Conservation (phyloP, 179 eudicot genomes). For the Gypsophila paniculata region DNA sequence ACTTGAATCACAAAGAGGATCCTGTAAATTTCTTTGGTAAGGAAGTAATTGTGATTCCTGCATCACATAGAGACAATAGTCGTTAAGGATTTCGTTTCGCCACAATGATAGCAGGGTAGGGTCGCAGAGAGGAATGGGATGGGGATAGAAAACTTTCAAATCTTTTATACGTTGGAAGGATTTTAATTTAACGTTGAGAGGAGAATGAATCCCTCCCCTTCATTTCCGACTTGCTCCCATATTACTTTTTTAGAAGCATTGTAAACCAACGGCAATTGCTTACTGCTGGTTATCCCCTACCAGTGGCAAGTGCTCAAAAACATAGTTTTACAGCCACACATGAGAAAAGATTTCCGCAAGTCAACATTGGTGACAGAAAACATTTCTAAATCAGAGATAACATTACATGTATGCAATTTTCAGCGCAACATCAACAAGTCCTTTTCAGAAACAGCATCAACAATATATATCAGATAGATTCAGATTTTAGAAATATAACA, state of each 20-base stretch:
- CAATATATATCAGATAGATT: neutral
- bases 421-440: neutral
- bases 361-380: neutral
- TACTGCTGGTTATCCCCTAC: neutral
- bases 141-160: too few relatives aligned
- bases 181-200: too few relatives aligned
- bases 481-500: neutral
- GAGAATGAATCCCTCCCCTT: too few relatives aligned
- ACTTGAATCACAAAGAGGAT: constrained; percentile 90
- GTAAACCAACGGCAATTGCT: constrained; percentile 2
- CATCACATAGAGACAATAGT: constrained; percentile 24
- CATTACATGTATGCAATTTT: too few relatives aligned
- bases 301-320: neutral
- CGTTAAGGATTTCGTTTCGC: constrained; percentile 14
- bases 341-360: too few relatives aligned
- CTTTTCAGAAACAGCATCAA: constrained; percentile 6
- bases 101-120: too few relatives aligned
- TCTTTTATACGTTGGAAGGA: too few relatives aligned
- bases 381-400: neutral
- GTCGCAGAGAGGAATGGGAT: too few relatives aligned
- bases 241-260: neutral
- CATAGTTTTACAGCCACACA: too few relatives aligned
- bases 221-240: too few relatives aligned
- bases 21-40: constrained; percentile 72
- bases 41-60: constrained; percentile 92